Base-by-base conservation (phyloP, 345 rosid species). In the Populus ilicifolia region DNA sequence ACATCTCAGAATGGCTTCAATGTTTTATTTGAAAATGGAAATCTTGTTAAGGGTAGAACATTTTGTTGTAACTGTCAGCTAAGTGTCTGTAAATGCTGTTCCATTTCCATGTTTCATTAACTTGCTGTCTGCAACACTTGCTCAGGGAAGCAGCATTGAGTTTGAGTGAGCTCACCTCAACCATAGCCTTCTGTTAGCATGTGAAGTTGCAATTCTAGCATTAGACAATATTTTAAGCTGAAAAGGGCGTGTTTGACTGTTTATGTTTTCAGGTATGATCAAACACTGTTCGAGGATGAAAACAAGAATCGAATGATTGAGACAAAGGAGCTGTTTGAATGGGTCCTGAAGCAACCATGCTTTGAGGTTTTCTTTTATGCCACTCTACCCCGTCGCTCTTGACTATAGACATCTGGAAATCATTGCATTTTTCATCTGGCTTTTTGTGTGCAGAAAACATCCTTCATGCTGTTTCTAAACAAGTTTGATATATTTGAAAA, bases 301-400 rank as follows among this genome's bases (percentile, higher is more conserved):
- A 86, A 88, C 73, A 92, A 89, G 88, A 96, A 92, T 81, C 88
- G 98, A 64, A 90, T 96, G 99, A 86, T 89, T 88, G 99, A 92
- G 85, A 90, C 99, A 0, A 96, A 88, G 83, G 97, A 96, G 75
- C 90, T 96, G 14, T 94, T 94, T 62, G 94, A 96, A 73, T 96
- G 99, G 99, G 97, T 96, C 80, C 83, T 96, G 78, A 96, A 92
- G 89, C 98, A 96, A 78, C 97, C 97, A 23, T 96, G 99, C 88
- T 96, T 96, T 61, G 97, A 93, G 99, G 99, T 96, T 77, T 36
- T 30, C 73, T 25, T 59, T 56, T 20, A 25, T 36, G 2, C 39
- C 73, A 69, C 66, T 41, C 77, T 29, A 50, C 29, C 12, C 33
- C 69, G 61, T 70, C 62, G 23, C 59, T 39, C 44, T 38, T 38